A percentile compares a stretch with the other conserved stretches of the same genome.
phyloP scores from a whole-genome alignment of 2,329 filamentous ascomycete species.

The Penicillium rolfsii region DNA sequence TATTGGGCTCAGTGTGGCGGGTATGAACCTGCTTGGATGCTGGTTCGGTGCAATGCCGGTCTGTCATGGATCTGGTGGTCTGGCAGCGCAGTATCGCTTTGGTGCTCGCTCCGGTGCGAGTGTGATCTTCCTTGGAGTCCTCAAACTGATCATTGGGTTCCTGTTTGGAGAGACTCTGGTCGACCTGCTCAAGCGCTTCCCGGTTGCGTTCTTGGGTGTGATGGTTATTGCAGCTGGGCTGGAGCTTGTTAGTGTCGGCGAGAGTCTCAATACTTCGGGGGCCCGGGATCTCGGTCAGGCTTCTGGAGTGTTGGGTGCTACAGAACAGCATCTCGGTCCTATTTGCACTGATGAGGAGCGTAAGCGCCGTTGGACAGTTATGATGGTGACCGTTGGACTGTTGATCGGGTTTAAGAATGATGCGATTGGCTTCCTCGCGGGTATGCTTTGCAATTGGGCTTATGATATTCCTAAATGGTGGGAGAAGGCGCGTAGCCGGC shows the following conservation, averaged over 20 bases:
- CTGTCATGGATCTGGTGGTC: conserved; percentile 87
- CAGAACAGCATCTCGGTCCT: conserved; percentile 42
- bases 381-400: conserved; percentile 83
- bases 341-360: conserved; percentile 67
- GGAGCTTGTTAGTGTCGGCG: conserved; percentile 82
- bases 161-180: conserved; percentile 75
- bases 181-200: conserved; percentile 70
- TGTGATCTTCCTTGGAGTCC: conserved; percentile 74
- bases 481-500: conserved; percentile 31
- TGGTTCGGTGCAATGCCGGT: conserved; percentile 97
- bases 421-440: conserved; percentile 80
- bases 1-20: conserved; percentile 77
- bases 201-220: conserved; percentile 75
- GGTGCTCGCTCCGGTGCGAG: conserved; percentile 86
- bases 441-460: conserved; percentile 75
- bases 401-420: conserved; percentile 88
- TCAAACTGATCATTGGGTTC: conserved; percentile 77
- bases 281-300: conserved; percentile 60
- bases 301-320: conserved; percentile 33
- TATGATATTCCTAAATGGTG: conserved; percentile 53
- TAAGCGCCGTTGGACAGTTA: conserved; percentile 79
- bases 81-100: conserved; percentile 90
- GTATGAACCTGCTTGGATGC: conserved; percentile 81
- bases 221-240: conserved; percentile 90
- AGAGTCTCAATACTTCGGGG: conserved; percentile 75